Base-by-base conservation (phyloP, 305 asterid species). In the Rubia peregrina region DNA sequence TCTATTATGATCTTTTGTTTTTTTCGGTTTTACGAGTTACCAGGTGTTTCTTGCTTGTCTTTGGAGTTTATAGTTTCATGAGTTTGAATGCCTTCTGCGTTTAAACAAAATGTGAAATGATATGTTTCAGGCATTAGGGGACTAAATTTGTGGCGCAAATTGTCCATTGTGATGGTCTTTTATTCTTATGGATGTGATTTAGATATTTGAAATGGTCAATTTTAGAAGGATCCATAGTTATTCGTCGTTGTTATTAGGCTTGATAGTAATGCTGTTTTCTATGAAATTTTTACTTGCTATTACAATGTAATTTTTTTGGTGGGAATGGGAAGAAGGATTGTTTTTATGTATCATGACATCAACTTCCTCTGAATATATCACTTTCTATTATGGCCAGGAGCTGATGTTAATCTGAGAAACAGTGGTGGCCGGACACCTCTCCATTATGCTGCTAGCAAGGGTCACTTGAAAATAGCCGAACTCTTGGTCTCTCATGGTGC, bases 371-470 rank as follows among this genome's bases (percentile, higher is more conserved):
- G 61, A 67, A 65, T 46, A 33, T 67, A 21, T 71, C 43, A 40
- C 67, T 69, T 65, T 44, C 71, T 72, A 13, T 82, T 72, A 73
- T 53, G 24, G 3, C 78, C 90, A 93, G 98, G 94, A 70, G 96
- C 97, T 71, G 90, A 90, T 76, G 88, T 85, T 59, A 90, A 93
- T 71, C 55, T 81, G 74, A 86, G 81, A 80, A 93, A 89, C 63
- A 48, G 80, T 65, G 98, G 98, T 51, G 97, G 97, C 59, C 93
- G 95, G 61, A 86, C 96, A 61, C 95, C 98, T 68, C 95, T 93
- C 70, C 97, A 93, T 79, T 90, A 93, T 79, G 96, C 97, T 75
- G 98, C 98, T 67, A 89, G 98, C 90, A 90, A 93, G 86, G 98
- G 95, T 75, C 80, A 71, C 70, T 70, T 78, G 76, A 85, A 84